A percentile compares a stretch with the other conserved stretches of the same genome.
Conservation (phyloP, 305 asterid species). For the Ilex paraguariensis region DNA sequence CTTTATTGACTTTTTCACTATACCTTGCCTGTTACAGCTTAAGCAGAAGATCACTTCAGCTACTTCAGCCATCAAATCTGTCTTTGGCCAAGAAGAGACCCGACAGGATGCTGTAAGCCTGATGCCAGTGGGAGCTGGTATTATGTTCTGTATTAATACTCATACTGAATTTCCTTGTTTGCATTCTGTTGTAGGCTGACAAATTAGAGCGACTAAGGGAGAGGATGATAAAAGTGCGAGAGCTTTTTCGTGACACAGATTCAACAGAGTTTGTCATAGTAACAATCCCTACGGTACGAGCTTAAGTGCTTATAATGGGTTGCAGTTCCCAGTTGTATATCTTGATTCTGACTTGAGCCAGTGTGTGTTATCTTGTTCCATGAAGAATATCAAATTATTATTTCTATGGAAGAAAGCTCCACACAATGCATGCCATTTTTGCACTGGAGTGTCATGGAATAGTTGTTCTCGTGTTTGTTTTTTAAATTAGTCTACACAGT, state of each 20-base stretch:
- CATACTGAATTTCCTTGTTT: conserved; percentile 12
- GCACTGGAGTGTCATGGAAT: too few species aligned
- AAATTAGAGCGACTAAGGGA: conserved; percentile 87
- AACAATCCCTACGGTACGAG: conserved; percentile 92
- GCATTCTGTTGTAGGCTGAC: conserved; percentile 54
- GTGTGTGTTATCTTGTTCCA: too few species aligned
- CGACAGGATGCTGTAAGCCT: conserved; percentile 64
- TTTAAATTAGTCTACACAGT: too few species aligned
- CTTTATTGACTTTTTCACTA: too few species aligned
- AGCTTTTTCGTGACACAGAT: conserved; percentile 83
- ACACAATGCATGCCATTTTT: too few species aligned
- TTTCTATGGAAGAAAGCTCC: too few species aligned
- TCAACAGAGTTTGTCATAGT: conserved; percentile 92
- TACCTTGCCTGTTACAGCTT: conserved; percentile 46
- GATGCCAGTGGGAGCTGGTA: conserved; percentile 12
- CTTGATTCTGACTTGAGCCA: too few species aligned
- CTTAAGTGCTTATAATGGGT: neutral
- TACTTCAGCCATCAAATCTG: conserved; percentile 95
- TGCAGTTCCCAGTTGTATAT: too few species aligned
- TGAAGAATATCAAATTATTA: too few species aligned
- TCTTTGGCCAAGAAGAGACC: conserved; percentile 79
- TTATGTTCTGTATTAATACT: conserved; percentile 7
- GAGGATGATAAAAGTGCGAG: conserved; percentile 97
- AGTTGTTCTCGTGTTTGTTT: too few species aligned
- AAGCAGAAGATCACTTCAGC: conserved; percentile 88